Percentiles rank a stretch among this genome's conserved stretches.
Conservation (phyloP, 2,329 filamentous ascomycete genomes). For the Fusarium continuum region DNA sequence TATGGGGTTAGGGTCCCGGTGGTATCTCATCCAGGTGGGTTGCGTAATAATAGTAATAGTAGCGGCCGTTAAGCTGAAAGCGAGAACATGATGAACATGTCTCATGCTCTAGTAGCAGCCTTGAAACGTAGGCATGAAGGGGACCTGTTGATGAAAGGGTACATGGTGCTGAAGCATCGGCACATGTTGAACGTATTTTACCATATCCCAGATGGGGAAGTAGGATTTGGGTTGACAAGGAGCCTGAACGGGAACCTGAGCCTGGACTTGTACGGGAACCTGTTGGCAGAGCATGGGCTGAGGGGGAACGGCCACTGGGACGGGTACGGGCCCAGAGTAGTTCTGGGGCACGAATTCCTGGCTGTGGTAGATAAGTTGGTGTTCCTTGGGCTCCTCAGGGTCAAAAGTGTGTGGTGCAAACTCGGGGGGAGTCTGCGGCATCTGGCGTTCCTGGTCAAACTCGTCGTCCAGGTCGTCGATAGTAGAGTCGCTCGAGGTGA, state of each 20-base stretch:
- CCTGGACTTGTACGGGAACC: slow-evolving; percentile 43
- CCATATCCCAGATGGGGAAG: slow-evolving; percentile 61
- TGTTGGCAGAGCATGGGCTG: slow-evolving; percentile 48
- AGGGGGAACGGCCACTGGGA: slow-evolving; percentile 38
- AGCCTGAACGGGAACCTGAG: slow-evolving; percentile 51
- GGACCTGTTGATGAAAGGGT: slow-evolving; percentile 63
- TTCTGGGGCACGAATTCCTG: slow-evolving; percentile 60
- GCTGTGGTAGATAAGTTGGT: slow-evolving; percentile 50
- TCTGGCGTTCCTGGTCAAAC: slow-evolving; percentile 55
- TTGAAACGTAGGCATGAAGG: slow-evolving; percentile 61
- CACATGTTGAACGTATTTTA: slow-evolving; percentile 61
- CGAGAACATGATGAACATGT: background rate
- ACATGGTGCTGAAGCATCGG: slow-evolving; percentile 59
- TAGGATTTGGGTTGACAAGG: slow-evolving; percentile 58
- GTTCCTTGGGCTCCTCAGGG: slow-evolving; percentile 55
- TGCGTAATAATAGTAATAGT: slow-evolving; percentile 12
- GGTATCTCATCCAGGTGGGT: slow-evolving; percentile 35
- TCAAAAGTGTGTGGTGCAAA: slow-evolving; percentile 57
- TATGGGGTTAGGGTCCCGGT: slow-evolving; percentile 19
- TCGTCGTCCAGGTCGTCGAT: slow-evolving; percentile 63
- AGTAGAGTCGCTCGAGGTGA: slow-evolving; percentile 63
- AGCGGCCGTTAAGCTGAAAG: background rate
- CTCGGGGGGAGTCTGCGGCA: slow-evolving; percentile 51
- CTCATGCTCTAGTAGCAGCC: slow-evolving; percentile 55
- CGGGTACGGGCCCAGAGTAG: slow-evolving; percentile 53